These are phyloP conservation scores for Murraya paniculata DNA, from an alignment of 345 rosid genomes.

Conservation along the genomic window DNA sequence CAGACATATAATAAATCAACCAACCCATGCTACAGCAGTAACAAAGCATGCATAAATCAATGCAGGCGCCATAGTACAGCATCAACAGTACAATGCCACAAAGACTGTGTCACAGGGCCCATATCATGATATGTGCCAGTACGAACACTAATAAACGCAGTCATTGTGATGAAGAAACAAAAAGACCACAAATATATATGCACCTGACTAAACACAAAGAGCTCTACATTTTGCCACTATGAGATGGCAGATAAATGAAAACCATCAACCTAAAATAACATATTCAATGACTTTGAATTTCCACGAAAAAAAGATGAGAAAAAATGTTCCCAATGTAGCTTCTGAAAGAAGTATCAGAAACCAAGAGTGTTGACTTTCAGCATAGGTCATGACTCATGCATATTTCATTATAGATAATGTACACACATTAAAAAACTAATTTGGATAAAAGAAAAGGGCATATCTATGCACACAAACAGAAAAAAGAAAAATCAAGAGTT, in stretches of 20 bases:
- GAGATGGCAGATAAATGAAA: not conserved
- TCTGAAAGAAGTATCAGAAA: not conserved
- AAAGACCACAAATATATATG: not conserved
- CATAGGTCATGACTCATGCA: not conserved
- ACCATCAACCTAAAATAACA: not conserved
- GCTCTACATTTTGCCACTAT: not conserved
- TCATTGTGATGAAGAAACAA: not conserved
- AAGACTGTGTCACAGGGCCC: not conserved
- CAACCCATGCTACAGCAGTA: not conserved
- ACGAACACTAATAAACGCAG: not conserved
- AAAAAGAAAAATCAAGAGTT: not conserved
- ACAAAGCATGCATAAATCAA: not conserved
- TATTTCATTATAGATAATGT: not conserved
- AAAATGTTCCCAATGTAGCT: not conserved
- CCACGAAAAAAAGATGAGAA: not conserved
- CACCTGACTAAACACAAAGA: not conserved
- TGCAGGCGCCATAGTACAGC: not conserved
- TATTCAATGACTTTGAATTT: not conserved
- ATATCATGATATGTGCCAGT: not conserved
- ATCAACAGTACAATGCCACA: not conserved
- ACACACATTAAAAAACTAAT: not conserved
- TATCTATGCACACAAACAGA: not conserved
- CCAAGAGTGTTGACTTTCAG: not conserved
- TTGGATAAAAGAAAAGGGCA: not conserved
- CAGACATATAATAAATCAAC: not conserved